Evolutionary conservation across 1,284 basidiomycete genomes (phyloP), one percentile per base, ranked within the genome.

Genomic region (Fomitopsis pinicola): DNA sequence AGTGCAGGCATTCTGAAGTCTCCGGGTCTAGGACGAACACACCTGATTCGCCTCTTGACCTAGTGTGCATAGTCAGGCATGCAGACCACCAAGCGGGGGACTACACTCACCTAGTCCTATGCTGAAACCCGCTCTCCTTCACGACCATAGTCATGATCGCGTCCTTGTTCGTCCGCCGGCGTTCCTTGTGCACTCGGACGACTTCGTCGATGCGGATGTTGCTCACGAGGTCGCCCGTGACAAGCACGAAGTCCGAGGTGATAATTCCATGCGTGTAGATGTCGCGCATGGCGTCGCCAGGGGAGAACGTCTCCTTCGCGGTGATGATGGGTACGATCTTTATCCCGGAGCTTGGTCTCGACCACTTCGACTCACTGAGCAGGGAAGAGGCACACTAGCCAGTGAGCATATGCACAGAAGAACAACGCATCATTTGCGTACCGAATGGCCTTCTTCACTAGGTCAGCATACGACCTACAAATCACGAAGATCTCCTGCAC

Each of bases 401-500:
- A 59, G 58, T 52, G 57, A 36, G 62, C 59, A 40, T 12, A 58
- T 26, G 33, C 9, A 58, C 15, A 45, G 55, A 48, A 40, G 33
- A 30, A 56, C 55, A 45, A 44, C 10, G 15, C 42, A 36, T n/a
- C 5, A 38, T 35, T 48, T 30, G 35, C 88, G 72, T 68, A 95
- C 93, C 80, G 84, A 71, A 96, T 89, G 63, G 87, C 92, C 12
- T 83, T 80, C 72, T 91, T 89, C 68, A 96, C 89, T 70, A 91
- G 87, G 60, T 91, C 88, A 10, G 92, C 85, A 75, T 97, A 92
- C 65, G 88, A 97, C 70, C 88, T 85, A 76, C 88, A 97, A 64
- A 98, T 89, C 59, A 99, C 90, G 75, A 98, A 97, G 63, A 98
- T 92, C 76, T 98, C 93, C 71, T 96, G 91, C 52, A 98, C 95